A percentile compares a stretch with the other conserved stretches of the same genome.
These are phyloP conservation scores for Linaria vulgaris DNA, from an alignment of 257 asterid species.

Conservation along the genomic window DNA sequence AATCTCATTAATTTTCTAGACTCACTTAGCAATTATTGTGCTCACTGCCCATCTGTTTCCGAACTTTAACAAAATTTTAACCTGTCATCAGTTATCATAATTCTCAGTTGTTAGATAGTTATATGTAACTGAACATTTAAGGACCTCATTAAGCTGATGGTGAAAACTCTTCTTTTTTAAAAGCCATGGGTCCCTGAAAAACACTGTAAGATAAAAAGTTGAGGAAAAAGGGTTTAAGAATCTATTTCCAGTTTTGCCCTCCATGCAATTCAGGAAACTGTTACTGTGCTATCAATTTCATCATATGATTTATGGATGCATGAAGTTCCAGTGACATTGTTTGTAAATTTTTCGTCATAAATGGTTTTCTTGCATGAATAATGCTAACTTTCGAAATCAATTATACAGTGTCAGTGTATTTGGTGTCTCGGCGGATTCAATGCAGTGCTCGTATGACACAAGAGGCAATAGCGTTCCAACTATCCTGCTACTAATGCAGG, in stretches of 20 bases:
- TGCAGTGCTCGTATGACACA: constrained; percentile 90
- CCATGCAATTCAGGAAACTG: too few species aligned
- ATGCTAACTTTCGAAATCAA: constrained; percentile 15
- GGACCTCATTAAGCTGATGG: constrained; percentile 17
- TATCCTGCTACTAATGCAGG: constrained; percentile 83
- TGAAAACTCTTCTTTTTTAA: constrained; percentile 6
- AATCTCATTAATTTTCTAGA: constrained; percentile 18
- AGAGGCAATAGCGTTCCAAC: constrained; percentile 97
- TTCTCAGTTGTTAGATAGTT: constrained; percentile 27
- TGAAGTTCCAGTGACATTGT: too few species aligned
- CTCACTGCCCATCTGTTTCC: not conserved
- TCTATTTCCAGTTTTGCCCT: too few species aligned
- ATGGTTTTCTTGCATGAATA: too few species aligned
- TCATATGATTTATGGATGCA: too few species aligned
- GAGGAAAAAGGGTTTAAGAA: not conserved
- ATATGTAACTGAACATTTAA: constrained; percentile 26
- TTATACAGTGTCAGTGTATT: constrained; percentile 79
- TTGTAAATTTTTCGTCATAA: too few species aligned
- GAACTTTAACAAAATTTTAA: constrained; percentile 5
- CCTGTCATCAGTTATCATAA: constrained; percentile 24
- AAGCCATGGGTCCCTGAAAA: constrained; percentile 24
- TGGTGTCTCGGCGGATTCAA: constrained; percentile 95
- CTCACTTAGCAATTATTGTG: constrained; percentile 26
- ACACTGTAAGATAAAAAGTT: constrained; percentile 10
- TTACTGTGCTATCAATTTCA: too few species aligned